Evolutionary conservation across 768 basidiomycete species (phyloP), one percentile per base, ranked within the genome.

Genomic region (Pleurotus platypus): DNA sequence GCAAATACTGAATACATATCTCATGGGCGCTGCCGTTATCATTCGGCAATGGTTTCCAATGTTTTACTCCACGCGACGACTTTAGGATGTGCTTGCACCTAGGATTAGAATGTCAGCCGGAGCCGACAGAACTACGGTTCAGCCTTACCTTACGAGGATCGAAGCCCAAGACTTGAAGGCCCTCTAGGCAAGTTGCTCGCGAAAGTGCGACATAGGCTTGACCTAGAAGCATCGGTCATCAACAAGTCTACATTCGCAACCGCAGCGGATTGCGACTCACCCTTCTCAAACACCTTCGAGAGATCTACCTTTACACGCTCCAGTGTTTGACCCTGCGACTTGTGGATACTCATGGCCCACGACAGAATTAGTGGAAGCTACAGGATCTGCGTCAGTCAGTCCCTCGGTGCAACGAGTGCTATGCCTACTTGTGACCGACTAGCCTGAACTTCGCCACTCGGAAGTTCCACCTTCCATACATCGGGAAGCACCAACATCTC

Each of bases 311-410:
- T 96, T 63, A 98, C 95, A 46, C 93, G 85, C 22, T 94, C 90
- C 8, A 99, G 77, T 0, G 97, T 98, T 70, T 98, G 97, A 8
- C 97, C 97, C 70, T 99, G 97, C 9, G 90, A 91, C 69, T 99
- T 99, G 71, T 99, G 97, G 60, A 98, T 98, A 47, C 89, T 92
- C 92, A 98, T 96, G 0, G 96, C 95, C 96, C 95, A 98, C 0
- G 95, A 82, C 39, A 96, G 78, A 58, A 97, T 94, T 22, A 98
- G 68, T 0, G 92, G 93, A 1, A 96, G 69, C 92, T 95, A 62
- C 24, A 9, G 35, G 27, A 46, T 45, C n/a, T 8, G 30, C 30
- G 51, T 18, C 18, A 58, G 42, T 15, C 46, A n/a, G 42, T 57
- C 27, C 22, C 55, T 55, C 38, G 42, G 24, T 16, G 37, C 40